These are phyloP conservation scores for Macrophomina phaseolina DNA, from an alignment of 2,329 filamentous ascomycete genomes.

Conservation along the genomic window DNA sequence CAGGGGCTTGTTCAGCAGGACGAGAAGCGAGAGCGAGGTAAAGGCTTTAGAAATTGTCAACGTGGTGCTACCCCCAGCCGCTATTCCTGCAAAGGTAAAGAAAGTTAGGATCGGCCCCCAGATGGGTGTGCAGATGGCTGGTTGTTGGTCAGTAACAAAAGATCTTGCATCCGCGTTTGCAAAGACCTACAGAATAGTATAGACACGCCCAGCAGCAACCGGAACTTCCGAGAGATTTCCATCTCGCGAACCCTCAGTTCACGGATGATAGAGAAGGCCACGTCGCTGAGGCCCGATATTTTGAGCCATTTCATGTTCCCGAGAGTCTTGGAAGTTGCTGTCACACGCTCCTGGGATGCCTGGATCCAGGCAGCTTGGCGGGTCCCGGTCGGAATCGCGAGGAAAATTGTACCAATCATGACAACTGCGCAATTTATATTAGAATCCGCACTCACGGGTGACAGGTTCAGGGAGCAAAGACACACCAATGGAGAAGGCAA, in stretches of 20 bases:
- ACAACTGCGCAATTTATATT: background rate
- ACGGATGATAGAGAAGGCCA: constrained; percentile 47
- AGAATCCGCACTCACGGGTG: background rate
- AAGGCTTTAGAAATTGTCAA: constrained; percentile 2
- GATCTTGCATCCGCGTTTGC: background rate
- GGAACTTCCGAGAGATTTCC: constrained; percentile 48
- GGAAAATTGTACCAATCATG: constrained; percentile 43
- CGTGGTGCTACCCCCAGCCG: background rate
- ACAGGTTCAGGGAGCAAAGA: constrained; percentile 8
- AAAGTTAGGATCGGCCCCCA: constrained; percentile 5
- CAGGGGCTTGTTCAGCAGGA: constrained; percentile 1
- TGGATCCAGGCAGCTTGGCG: constrained; percentile 56
- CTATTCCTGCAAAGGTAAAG: background rate
- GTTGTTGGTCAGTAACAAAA: background rate
- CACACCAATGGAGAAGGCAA: constrained; percentile 46
- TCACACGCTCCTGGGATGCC: constrained; percentile 57
- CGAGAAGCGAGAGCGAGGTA: background rate
- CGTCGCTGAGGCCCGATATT: constrained; percentile 54
- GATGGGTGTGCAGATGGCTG: constrained; percentile 1
- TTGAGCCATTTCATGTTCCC: constrained; percentile 60
- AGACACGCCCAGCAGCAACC: constrained; percentile 50
- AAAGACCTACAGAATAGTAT: constrained; percentile 39
- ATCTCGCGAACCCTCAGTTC: constrained; percentile 49
- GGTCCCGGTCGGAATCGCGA: constrained; percentile 45
- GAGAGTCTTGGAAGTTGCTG: constrained; percentile 55